Evolutionary conservation across 106 monocot genomes (phyloP), one percentile per base, ranked within the genome.

Genomic region (Platanthera zijinensis): DNA sequence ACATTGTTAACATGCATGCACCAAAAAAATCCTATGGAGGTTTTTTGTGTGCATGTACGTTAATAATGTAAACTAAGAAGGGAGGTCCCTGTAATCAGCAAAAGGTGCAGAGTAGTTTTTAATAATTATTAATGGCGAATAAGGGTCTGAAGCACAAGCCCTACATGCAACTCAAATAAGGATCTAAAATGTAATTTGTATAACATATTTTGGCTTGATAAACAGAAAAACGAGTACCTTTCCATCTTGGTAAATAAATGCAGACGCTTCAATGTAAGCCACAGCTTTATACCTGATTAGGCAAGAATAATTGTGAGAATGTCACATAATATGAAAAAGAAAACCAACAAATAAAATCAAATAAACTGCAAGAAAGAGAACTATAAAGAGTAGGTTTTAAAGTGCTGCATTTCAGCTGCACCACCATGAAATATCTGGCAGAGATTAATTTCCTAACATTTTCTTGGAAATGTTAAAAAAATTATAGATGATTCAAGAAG

Each of bases 181-280:
- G 39, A 39, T 39, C 39, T 39, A 39, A 3, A 39, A 39, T 39
- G 39, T 39, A 39, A 39, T 39, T 39, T 39, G 39, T 39, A 39
- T 39, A 39, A 39, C 2, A 39, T 39, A 39, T 39, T 39, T 39
- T 2, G 39, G 0, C 39, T 39, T 39, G 39, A 39, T 15, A 47
- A 46, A 48, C 8, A 17, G 46, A 72, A 13, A 72, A 72, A 19
- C 50, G 8, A 50, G 51, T 28, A 94, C 97, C 93, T 97, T 97
- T 79, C 93, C 93, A 81, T 97, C 97, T 81, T 97, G 97, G 79
- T 97, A 97, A 82, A 97, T 97, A 47, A 94, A 54, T 45, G 97
- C 97, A 70, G 97, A 97, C 39, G 97, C 97, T 86, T 97, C 97
- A 78, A 97, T 93, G 74, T 87, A 97, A 79, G 93, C 97, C 17